Evolutionary conservation across 1,139 yeast genomes (phyloP).

Genomic region (Diutina pseudorugosa): DNA sequence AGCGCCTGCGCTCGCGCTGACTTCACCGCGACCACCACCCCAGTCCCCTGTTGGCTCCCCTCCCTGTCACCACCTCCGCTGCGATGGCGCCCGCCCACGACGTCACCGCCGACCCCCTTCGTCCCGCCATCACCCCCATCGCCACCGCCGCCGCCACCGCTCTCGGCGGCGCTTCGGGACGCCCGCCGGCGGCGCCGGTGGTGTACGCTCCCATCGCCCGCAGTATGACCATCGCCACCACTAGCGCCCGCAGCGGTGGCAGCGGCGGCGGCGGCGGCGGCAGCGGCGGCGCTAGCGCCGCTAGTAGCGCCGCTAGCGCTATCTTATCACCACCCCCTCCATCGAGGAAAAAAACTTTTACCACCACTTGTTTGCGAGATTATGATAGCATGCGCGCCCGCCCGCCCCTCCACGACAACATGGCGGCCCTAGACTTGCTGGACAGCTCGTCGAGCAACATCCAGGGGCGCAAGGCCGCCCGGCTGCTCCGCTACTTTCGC

Average conservation of each 20-base stretch:
- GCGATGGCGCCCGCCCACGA: background rate
- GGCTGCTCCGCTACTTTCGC: constrained; percentile 34
- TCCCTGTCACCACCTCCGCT: background rate
- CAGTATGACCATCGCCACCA: no score
- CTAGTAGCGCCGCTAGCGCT: background rate
- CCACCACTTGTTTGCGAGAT: background rate
- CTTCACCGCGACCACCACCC: background rate
- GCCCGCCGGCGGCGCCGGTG: background rate
- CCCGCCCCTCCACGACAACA: background rate
- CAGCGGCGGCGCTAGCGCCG: background rate
- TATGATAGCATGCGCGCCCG: constrained; percentile 3
- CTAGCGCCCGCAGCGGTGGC: no score
- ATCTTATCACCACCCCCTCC: background rate
- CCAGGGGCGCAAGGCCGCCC: constrained; percentile 36
- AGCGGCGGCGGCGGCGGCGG: no score
- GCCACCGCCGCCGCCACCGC: no score
- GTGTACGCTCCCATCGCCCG: background rate
- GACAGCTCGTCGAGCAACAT: background rate
- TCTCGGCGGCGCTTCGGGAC: background rate
- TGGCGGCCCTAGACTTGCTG: background rate
- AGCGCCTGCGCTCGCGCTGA: background rate
- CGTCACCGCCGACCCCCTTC: background rate
- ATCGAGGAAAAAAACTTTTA: background rate
- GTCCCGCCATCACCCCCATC: background rate
- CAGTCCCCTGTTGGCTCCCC: no score